Evolutionary conservation across 2,329 filamentous ascomycete species (phyloP).

Genomic region (Diaporthe humulicola): DNA sequence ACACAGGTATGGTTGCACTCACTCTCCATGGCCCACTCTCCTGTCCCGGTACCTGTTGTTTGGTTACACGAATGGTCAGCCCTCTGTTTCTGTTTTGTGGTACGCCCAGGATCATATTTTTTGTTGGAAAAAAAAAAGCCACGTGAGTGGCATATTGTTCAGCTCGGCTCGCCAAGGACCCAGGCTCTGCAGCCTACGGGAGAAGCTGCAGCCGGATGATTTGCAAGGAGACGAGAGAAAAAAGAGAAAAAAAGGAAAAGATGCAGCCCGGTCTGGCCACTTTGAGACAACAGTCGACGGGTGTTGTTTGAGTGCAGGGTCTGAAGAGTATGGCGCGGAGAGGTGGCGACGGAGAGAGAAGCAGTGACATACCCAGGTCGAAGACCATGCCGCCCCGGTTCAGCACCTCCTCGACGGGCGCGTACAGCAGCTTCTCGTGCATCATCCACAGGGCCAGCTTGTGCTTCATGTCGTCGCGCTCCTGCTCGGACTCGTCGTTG

Average conservation of each 20-base stretch:
- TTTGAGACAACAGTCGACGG: background rate
- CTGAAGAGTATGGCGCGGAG: background rate
- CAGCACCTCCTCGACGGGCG: conserved; percentile 57
- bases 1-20: conserved; percentile 46
- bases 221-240: background rate
- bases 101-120: background rate
- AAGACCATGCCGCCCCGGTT: conserved; percentile 57
- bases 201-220: background rate
- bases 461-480: conserved; percentile 57
- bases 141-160: conserved; percentile 31
- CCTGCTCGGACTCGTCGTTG: conserved; percentile 57
- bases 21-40: conserved; percentile 65
- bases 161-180: conserved; percentile 30
- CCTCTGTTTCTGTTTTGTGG: background rate
- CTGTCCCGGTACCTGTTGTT: conserved; percentile 61
- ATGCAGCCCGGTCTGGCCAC: background rate
- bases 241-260: background rate
- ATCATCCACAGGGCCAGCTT: conserved; percentile 52
- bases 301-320: background rate
- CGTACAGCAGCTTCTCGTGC: conserved; percentile 56
- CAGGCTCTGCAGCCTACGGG: background rate
- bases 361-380: conserved; percentile 57
- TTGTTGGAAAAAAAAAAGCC: conserved; percentile 2
- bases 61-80: conserved; percentile 40
- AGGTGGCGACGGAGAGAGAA: conserved; percentile 13